phyloP scores from a whole-genome alignment of 1,284 basidiomycete species.

The Flammula alnicola region DNA sequence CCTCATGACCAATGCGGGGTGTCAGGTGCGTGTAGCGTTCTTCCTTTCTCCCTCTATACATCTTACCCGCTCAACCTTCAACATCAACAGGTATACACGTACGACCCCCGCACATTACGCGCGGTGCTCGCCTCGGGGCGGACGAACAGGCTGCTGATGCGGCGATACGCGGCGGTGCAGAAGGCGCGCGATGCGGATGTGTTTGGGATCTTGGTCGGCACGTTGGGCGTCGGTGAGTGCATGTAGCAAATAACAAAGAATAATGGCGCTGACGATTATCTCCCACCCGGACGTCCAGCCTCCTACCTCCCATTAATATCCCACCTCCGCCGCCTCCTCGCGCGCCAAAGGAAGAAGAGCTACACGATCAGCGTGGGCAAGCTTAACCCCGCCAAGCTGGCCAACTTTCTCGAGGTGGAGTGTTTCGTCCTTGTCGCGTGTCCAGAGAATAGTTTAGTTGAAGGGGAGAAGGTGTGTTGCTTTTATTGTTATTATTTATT shows the following conservation, averaged over 20 bases:
- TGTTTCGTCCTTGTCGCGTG: conserved; percentile 96
- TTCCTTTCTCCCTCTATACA: background rate
- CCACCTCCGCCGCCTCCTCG: conserved; percentile 73
- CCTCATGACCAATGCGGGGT: conserved; percentile 73
- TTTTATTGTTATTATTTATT: no score
- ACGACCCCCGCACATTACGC: conserved; percentile 64
- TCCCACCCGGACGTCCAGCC: conserved; percentile 54
- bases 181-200: conserved; percentile 92
- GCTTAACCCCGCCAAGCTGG: conserved; percentile 93
- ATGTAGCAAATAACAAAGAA: no score
- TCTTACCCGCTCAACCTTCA: background rate
- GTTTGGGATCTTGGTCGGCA: conserved; percentile 94
- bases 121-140: conserved; percentile 62
- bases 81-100: conserved; percentile 67
- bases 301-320: conserved; percentile 84
- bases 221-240: conserved; percentile 81
- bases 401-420: conserved; percentile 96
- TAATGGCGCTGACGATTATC: no score
- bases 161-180: conserved; percentile 88
- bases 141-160: conserved; percentile 89
- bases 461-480: conserved; percentile 16
- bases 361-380: conserved; percentile 98
- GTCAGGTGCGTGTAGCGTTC: conserved; percentile 17
- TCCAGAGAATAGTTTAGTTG: conserved; percentile 84
- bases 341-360: conserved; percentile 77